These are phyloP conservation scores for Rhizopus sp. DNA, from an alignment of 371 early-diverging fungal species.

Conservation along the genomic window DNA sequence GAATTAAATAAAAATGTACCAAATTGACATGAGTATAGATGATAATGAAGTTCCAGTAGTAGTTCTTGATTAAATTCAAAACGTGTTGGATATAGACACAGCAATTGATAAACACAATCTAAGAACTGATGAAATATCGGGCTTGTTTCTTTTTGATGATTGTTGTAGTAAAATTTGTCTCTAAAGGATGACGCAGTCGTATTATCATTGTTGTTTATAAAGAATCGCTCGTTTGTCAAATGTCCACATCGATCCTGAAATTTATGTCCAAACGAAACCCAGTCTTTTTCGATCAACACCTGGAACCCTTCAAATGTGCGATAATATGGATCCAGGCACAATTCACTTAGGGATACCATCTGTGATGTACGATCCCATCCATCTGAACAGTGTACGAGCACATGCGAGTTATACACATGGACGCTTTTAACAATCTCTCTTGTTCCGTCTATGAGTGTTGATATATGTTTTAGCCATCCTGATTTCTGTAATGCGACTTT, in stretches of 20 bases:
- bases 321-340: conserved; percentile 94
- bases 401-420: conserved; percentile 76
- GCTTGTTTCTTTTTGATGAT: conserved; percentile 76
- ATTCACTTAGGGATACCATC: conserved; percentile 81
- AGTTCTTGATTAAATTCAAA: conserved; percentile 92
- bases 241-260: conserved; percentile 93
- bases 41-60: conserved; percentile 78
- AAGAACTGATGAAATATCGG: conserved; percentile 96
- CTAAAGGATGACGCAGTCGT: too few species aligned
- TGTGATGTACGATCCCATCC: conserved; percentile 99
- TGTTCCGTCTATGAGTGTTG: conserved; percentile 80
- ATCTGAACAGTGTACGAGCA: conserved; percentile 97
- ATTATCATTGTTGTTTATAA: conserved; percentile 39
- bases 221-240: conserved; percentile 75
- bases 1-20: conserved; percentile 93
- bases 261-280: conserved; percentile 96
- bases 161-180: conserved; percentile 13
- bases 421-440: conserved; percentile 81
- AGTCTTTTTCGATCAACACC: conserved; percentile 93
- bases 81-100: conserved; percentile 81
- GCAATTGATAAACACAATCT: conserved; percentile 92
- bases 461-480: conserved; percentile 90
- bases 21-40: conserved; percentile 89
- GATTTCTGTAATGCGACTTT: conserved; percentile 60
- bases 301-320: conserved; percentile 91